A percentile compares a stretch with the other conserved stretches of the same genome.
phyloP scores from a whole-genome alignment of 768 basidiomycete genomes.

The Mycena metata region DNA sequence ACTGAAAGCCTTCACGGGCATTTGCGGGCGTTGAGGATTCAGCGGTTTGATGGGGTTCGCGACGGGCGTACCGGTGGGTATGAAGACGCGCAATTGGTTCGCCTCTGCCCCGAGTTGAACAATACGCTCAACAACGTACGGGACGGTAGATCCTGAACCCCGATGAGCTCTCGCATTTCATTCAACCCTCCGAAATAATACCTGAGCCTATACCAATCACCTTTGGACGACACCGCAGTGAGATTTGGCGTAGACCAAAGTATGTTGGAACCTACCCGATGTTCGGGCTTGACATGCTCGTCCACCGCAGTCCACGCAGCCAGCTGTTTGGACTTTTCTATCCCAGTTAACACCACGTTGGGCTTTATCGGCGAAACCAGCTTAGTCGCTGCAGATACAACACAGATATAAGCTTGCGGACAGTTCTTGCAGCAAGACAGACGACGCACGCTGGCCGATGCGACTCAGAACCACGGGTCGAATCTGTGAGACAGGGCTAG shows the following conservation, averaged over 20 bases:
- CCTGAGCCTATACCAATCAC: conserved; percentile 92
- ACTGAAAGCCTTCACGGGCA: conserved; percentile 82
- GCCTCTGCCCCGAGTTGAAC: conserved; percentile 81
- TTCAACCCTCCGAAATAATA: conserved; percentile 43
- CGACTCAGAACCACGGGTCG: conserved; percentile 34
- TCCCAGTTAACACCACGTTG: conserved; percentile 50
- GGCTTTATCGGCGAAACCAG: conserved; percentile 37
- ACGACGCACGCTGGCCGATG: conserved; percentile 37
- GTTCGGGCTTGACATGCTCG: conserved; percentile 83
- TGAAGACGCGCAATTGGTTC: conserved; percentile 88
- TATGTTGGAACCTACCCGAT: no score
- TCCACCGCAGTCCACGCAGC: conserved; percentile 98
- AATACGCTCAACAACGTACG: conserved; percentile 96
- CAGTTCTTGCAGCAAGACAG: neutral
- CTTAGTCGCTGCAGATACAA: conserved; percentile 25
- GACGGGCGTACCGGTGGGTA: conserved; percentile 79
- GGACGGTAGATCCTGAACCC: conserved; percentile 87
- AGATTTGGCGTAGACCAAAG: no score
- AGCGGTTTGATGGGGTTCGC: neutral
- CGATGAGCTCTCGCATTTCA: conserved; percentile 21
- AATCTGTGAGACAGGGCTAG: conserved; percentile 33
- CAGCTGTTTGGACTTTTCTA: conserved; percentile 89
- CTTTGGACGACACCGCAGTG: conserved; percentile 52
- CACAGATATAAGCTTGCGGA: conserved; percentile 3
- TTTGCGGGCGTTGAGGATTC: conserved; percentile 9